Base-by-base conservation (phyloP, 169 alveolate genomes). In the Plasmodium vinckei region DNA sequence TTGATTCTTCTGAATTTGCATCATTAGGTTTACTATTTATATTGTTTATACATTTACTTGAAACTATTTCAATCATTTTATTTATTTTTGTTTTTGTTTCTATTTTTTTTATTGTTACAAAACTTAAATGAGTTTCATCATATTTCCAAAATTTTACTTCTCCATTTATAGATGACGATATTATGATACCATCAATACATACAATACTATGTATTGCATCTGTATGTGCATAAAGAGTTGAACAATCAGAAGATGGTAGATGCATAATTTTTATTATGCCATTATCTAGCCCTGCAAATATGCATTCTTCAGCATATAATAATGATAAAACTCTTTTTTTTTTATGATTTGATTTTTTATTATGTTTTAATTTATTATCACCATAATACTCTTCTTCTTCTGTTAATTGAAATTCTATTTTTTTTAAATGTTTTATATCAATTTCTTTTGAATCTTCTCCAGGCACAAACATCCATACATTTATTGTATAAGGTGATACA, bases 121-220 rank as follows among this genome's bases (percentile, higher is more conserved):
- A 86, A n/a, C 87, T 70, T 59, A 71, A 69, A 44, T 51, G 25
- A 3, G 87, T 39, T 23, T 86, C 91, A 13, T 86, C 59, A 65
- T 86, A 86, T 63, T 86, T 86, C 91, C 91, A 86, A 33, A 86
- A 86, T 86, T 86, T 86, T n/a, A 86, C 91, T 46, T 69, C 91
- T 4, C 91, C 91, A 68, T 68, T 60, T 42, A 86, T 47, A n/a
- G 57, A 69, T 51, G 91, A 68, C 1, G 91, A 86, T 57, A 86
- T 71, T 1, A 86, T 86, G 9, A 86, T 86, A 6, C 91, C 91
- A 59, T 86, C 91, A 33, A 86, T 86, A 19, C 91, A 86, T 5
- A 86, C 68, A 49, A 86, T 86, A 47, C 91, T 86, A 73, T 86
- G 71, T 59, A 86, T 60, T 10, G 87, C 59, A 47, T 86, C 91